Evolutionary conservation across 192 early-diverging fungal genomes (phyloP).

Genomic region (Coemansia sp.): DNA sequence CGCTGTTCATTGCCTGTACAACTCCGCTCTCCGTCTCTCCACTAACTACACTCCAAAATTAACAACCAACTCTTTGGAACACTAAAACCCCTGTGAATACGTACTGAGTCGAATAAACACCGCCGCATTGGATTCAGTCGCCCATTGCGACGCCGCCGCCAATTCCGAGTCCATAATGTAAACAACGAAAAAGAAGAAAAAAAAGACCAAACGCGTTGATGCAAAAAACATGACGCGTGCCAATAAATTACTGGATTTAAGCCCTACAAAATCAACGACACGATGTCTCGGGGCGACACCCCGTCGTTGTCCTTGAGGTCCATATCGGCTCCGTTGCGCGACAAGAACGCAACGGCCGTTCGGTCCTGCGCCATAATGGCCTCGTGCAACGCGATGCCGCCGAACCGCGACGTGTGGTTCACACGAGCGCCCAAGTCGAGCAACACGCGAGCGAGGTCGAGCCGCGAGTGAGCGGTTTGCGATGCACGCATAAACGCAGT

Average conservation of each 20-base stretch:
- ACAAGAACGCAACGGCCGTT: slow-evolving; percentile 36
- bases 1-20: slow-evolving; percentile 29
- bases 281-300: slow-evolving; percentile 48
- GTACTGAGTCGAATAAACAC: slow-evolving; percentile 38
- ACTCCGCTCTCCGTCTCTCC: slow-evolving; percentile 33
- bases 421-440: slow-evolving; percentile 40
- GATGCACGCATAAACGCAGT: slow-evolving; percentile 52
- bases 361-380: slow-evolving; percentile 50
- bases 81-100: not conserved
- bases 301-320: slow-evolving; percentile 46
- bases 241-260: not conserved
- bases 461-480: slow-evolving; percentile 36
- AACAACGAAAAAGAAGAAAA: not conserved
- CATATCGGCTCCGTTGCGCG: slow-evolving; percentile 37
- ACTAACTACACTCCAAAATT: slow-evolving; percentile 19
- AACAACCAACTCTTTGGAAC: too few species aligned
- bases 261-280: slow-evolving; percentile 28
- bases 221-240: slow-evolving; percentile 3
- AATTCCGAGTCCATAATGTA: slow-evolving; percentile 26
- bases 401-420: slow-evolving; percentile 45
- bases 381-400: slow-evolving; percentile 48
- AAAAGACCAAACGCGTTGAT: not conserved
- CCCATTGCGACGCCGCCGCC: slow-evolving; percentile 47
- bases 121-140: slow-evolving; percentile 38
- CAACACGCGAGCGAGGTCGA: slow-evolving; percentile 36